Percentiles rank a stretch among this genome's conserved stretches.
These are phyloP conservation scores for Lentinula sp. DNA, from an alignment of 768 basidiomycete species.

Conservation along the genomic window DNA sequence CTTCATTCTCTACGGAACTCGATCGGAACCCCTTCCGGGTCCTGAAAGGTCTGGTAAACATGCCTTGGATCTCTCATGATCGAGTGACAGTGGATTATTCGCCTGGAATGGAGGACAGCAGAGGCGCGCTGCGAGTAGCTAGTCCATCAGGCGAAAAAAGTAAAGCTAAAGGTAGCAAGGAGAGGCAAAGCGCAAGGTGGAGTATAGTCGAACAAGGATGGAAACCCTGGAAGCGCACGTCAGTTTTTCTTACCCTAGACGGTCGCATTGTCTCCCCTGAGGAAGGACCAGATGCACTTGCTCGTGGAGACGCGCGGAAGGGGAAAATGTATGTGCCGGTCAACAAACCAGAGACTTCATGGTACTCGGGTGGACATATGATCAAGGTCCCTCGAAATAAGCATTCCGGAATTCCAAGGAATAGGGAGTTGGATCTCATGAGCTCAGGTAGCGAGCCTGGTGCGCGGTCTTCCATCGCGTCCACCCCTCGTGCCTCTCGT, in stretches of 20 bases:
- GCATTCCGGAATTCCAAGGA: background rate
- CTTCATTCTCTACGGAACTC: slow-evolving; percentile 2
- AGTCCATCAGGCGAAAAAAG: background rate
- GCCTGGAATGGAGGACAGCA: background rate
- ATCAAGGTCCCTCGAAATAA: background rate
- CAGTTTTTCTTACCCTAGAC: background rate
- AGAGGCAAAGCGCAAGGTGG: background rate
- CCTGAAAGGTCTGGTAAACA: background rate
- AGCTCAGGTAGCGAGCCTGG: background rate
- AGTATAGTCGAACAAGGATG: slow-evolving; percentile 3
- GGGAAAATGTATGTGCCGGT: slow-evolving; percentile 3
- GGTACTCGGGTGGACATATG: background rate
- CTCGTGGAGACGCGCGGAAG: slow-evolving; percentile 3
- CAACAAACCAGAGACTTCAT: background rate
- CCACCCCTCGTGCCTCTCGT: background rate
- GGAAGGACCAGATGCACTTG: background rate
- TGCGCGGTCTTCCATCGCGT: background rate
- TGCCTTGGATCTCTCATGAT: slow-evolving; percentile 3
- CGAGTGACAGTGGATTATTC: slow-evolving; percentile 2
- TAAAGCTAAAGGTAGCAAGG: background rate
- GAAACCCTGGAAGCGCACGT: slow-evolving; percentile 1
- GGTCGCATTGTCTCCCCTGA: background rate
- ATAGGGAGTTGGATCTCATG: background rate
- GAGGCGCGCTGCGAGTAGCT: background rate
- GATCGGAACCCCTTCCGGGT: background rate